Evolutionary conservation across 768 basidiomycete genomes (phyloP).

Genomic region (Boletales sp.): DNA sequence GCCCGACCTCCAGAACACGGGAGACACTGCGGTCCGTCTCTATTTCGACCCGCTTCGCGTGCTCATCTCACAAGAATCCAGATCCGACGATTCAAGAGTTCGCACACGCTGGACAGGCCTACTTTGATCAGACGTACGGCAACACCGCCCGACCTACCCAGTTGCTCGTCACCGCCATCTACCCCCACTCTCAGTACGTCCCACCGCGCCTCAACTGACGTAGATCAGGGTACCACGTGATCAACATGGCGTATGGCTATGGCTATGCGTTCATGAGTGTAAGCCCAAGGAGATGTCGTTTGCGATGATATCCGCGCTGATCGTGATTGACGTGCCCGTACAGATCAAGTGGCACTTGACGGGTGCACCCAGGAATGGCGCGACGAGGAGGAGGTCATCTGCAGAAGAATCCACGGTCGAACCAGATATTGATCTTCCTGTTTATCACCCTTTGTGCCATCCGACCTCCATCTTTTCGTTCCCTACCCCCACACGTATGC

Average conservation of each 20-base stretch:
- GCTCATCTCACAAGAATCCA: slow-evolving; percentile 34
- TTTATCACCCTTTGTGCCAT: slow-evolving; percentile 65
- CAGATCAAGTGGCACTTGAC: slow-evolving; percentile 67
- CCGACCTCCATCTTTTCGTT: slow-evolving; percentile 80
- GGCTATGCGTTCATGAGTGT: slow-evolving; percentile 48
- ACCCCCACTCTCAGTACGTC: slow-evolving; percentile 62
- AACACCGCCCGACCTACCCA: slow-evolving; percentile 49
- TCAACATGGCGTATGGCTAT: slow-evolving; percentile 53
- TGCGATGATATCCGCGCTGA: slow-evolving; percentile 56
- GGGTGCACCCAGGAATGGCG: slow-evolving; percentile 53
- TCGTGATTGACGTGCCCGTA: slow-evolving; percentile 57
- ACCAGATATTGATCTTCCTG: slow-evolving; percentile 25
- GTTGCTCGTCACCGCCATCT: slow-evolving; percentile 43
- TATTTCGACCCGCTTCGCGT: too few relatives aligned
- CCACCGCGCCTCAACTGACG: background rate
- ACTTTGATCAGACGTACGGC: slow-evolving; percentile 53
- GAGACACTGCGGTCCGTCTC: slow-evolving; percentile 42
- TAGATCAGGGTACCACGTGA: slow-evolving; percentile 49
- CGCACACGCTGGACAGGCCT: slow-evolving; percentile 36
- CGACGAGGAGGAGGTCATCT: slow-evolving; percentile 53
- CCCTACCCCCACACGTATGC: slow-evolving; percentile 76
- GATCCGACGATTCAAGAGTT: slow-evolving; percentile 42
- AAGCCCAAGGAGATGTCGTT: slow-evolving; percentile 53
- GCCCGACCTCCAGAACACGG: slow-evolving; percentile 45
- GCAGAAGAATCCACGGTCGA: slow-evolving; percentile 10